These are phyloP conservation scores for Trametes coccinea DNA, from an alignment of 768 basidiomycete genomes.

Conservation along the genomic window DNA sequence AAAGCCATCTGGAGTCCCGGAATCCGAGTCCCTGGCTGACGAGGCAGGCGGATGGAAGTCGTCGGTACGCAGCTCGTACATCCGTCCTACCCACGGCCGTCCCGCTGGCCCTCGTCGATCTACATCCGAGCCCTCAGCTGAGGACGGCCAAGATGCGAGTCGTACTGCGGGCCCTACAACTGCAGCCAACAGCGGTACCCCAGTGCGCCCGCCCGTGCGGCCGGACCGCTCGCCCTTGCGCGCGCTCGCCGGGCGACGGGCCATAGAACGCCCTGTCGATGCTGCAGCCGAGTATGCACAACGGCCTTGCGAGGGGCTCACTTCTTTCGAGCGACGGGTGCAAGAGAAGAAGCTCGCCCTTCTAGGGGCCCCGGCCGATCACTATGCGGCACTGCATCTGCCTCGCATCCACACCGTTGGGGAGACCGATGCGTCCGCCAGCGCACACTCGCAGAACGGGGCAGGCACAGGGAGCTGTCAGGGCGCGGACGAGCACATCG, in stretches of 20 bases:
- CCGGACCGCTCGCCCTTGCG: conserved; percentile 9
- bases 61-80: not conserved
- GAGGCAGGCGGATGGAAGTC: not conserved
- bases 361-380: conserved; percentile 2
- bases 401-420: not conserved
- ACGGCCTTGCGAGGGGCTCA: not conserved
- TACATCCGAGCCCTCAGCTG: not conserved
- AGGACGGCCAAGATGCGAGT: too few species aligned
- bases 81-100: not conserved
- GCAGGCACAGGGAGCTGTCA: not conserved
- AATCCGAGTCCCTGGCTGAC: not conserved
- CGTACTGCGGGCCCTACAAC: not conserved
- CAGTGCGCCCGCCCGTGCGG: not conserved
- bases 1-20: too few species aligned
- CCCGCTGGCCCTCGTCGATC: not conserved
- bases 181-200: not conserved
- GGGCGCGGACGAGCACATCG: not conserved
- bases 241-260: not conserved
- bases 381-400: not conserved
- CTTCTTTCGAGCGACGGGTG: conserved; percentile 21
- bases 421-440: not conserved
- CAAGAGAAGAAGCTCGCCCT: conserved; percentile 20
- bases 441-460: not conserved
- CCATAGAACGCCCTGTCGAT: too few species aligned
- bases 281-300: not conserved